A percentile compares a stretch with the other conserved stretches of the same genome.
Evolutionary conservation across 192 early-diverging fungal species (phyloP).

Genomic region (Coemansia aciculifera): DNA sequence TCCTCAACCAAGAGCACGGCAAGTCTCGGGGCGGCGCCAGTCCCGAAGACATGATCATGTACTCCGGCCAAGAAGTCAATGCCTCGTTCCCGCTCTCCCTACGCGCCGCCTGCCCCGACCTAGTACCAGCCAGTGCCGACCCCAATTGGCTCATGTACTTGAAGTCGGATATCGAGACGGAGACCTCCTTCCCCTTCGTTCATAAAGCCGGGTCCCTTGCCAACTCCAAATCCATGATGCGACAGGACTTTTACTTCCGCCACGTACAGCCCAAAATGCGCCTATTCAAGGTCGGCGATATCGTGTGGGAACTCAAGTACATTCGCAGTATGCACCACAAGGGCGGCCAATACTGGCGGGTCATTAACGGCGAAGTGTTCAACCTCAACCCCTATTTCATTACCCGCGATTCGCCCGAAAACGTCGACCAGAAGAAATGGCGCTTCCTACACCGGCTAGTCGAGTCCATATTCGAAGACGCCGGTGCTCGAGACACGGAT

Average conservation of each 20-base stretch:
- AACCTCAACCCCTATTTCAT: conserved; percentile 70
- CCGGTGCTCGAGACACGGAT: conserved; percentile 60
- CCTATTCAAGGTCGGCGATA: conserved; percentile 60
- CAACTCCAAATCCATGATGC: conserved; percentile 21
- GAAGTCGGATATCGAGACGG: conserved; percentile 9
- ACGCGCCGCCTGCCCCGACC: conserved; percentile 58
- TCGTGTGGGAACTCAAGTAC: conserved; percentile 57
- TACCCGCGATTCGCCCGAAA: conserved; percentile 29
- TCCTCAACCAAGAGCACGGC: conserved; percentile 54
- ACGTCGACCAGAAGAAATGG: conserved; percentile 41
- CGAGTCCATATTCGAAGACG: conserved; percentile 45
- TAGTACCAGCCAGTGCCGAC: conserved; percentile 23
- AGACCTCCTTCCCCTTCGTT: conserved; percentile 26
- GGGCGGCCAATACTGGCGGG: conserved; percentile 57
- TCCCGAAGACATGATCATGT: conserved; percentile 29
- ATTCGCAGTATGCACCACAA: conserved; percentile 38
- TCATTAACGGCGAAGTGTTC: conserved; percentile 70
- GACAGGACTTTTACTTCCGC: conserved; percentile 25
- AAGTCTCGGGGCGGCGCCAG: conserved; percentile 58
- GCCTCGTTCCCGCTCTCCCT: conserved; percentile 63
- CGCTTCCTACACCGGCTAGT: conserved; percentile 52
- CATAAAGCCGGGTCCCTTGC: conserved; percentile 18
- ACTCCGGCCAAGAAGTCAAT: conserved; percentile 55
- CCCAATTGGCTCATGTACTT: conserved; percentile 30
- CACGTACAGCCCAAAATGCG: conserved; percentile 41